Evolutionary conservation across 2,329 filamentous ascomycete genomes (phyloP), one percentile per base, ranked within the genome.

Genomic region (Pseudogymnoascus sp.): DNA sequence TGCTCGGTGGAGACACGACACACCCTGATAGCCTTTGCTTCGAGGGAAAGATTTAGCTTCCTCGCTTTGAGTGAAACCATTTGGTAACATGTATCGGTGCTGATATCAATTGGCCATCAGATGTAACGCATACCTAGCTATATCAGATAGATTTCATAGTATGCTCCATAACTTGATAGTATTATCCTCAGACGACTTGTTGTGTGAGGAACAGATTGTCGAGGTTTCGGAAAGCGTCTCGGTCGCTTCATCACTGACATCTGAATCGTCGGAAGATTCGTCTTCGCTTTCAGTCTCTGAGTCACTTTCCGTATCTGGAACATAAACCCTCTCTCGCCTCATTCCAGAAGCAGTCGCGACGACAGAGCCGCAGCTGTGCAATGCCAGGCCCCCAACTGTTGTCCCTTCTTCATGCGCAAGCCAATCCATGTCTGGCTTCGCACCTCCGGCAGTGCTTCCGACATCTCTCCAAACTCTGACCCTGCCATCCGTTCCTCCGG

Each of bases 401-500:
- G 61, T 51, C 68, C 63, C 68, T 72, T 73, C 71, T 65, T 74
- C 67, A 69, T 75, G 72, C 61, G 72, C 71, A 43, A 64, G 69
- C 72, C 72, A 75, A 48, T 73, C 70, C 73, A 71, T 74, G 36
- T 60, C 62, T 16, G 66, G 69, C 61, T 67, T 64, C 57, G 67
- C 34, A 6, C 51, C 65, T 1, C 76, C 74, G 14, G 83, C 84
- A 51, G 77, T 78, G 41, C 72, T 74, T 25, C 85, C 84, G 0
- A 86, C 80, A 10, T 78, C 77, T 48, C 87, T 82, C 81, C 84
- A 88, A 6, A 87, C 80, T 51, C 78, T 77, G n/a, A 86, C 81
- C 2, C 74, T 70, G 1, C 86, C 85, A 66, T 80, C 76, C 48
- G 79, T 77, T 0, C 81, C 79, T 1, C 85, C 86, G 5, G 83